Evolutionary conservation across 495 filamentous ascomycete genomes (phyloP).

Genomic region (Mytilinidion resinicola): DNA sequence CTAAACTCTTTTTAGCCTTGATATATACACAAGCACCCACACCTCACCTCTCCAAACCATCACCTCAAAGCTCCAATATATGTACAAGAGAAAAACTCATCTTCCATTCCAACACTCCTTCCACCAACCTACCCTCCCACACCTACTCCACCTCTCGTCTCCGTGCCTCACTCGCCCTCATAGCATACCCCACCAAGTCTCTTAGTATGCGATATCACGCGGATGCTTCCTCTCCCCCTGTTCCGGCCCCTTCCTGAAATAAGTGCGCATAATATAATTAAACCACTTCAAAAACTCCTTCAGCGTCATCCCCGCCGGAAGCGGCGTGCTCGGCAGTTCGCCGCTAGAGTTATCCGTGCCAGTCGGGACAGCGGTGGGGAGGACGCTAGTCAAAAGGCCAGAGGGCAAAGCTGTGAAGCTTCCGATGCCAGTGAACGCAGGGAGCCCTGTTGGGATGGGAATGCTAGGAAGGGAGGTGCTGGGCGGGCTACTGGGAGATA

Average conservation of each 20-base stretch:
- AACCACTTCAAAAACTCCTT: slow-evolving; percentile 18
- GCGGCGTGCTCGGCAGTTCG: slow-evolving; percentile 4
- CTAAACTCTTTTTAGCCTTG: too few relatives aligned
- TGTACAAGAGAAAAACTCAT: too few relatives aligned
- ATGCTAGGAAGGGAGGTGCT: background rate
- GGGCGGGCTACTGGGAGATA: background rate
- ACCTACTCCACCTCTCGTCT: too few relatives aligned
- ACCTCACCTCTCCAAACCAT: too few relatives aligned
- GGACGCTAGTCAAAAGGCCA: slow-evolving; percentile 7
- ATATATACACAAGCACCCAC: too few relatives aligned
- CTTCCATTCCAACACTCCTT: too few relatives aligned
- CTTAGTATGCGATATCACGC: slow-evolving; percentile 3
- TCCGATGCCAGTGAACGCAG: slow-evolving; percentile 6
- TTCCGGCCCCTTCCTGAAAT: slow-evolving; percentile 1
- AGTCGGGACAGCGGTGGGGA: slow-evolving; percentile 14
- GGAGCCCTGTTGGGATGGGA: background rate
- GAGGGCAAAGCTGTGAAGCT: slow-evolving; percentile 4
- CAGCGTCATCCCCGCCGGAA: slow-evolving; percentile 14
- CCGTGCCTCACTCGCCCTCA: too few relatives aligned
- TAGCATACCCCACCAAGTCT: background rate
- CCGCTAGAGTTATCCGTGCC: slow-evolving; percentile 8
- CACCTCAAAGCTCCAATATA: too few relatives aligned
- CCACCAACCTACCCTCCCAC: too few relatives aligned
- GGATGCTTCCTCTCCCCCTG: slow-evolving; percentile 7
- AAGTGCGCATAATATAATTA: slow-evolving; percentile 10